A percentile compares a stretch with the other conserved stretches of the same genome.
Evolutionary conservation across 2,329 filamentous ascomycete genomes (phyloP).

Genomic region (Nannizziopsis arthrosporioides): DNA sequence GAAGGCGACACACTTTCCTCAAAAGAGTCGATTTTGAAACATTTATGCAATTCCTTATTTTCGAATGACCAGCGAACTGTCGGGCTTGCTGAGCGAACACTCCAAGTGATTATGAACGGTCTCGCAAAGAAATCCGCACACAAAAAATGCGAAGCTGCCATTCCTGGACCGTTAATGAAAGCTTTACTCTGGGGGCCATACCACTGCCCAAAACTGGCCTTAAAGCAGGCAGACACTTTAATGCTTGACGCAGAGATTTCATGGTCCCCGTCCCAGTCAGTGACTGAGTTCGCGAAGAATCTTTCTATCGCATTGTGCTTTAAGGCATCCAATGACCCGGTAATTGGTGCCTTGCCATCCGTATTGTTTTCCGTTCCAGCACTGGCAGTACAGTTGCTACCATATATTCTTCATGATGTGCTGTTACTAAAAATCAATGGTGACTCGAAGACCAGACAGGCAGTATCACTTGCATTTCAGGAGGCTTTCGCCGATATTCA

Average conservation of each 20-base stretch:
- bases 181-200: conserved; percentile 35
- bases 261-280: conserved; percentile 18
- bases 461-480: conserved; percentile 54
- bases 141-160: conserved; percentile 25
- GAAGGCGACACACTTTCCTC: conserved; percentile 33
- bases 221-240: conserved; percentile 18
- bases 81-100: conserved; percentile 35
- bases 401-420: conserved; percentile 74
- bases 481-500: conserved; percentile 47
- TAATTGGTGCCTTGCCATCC: conserved; percentile 57
- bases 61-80: conserved; percentile 42
- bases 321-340: conserved; percentile 49
- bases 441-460: conserved; percentile 47
- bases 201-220: conserved; percentile 25
- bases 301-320: conserved; percentile 43
- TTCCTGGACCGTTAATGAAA: conserved; percentile 29
- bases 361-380: conserved; percentile 55
- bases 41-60: conserved; percentile 52
- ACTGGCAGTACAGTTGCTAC: conserved; percentile 64
- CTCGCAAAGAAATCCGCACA: conserved; percentile 23
- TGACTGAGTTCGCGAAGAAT: conserved; percentile 27
- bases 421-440: conserved; percentile 56
- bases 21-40: conserved; percentile 50
- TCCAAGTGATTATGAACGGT: conserved; percentile 33
- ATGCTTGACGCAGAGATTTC: conserved; percentile 13